phyloP scores from a whole-genome alignment of 2,329 filamentous ascomycete genomes.

The Fusarium keratoplasticum region DNA sequence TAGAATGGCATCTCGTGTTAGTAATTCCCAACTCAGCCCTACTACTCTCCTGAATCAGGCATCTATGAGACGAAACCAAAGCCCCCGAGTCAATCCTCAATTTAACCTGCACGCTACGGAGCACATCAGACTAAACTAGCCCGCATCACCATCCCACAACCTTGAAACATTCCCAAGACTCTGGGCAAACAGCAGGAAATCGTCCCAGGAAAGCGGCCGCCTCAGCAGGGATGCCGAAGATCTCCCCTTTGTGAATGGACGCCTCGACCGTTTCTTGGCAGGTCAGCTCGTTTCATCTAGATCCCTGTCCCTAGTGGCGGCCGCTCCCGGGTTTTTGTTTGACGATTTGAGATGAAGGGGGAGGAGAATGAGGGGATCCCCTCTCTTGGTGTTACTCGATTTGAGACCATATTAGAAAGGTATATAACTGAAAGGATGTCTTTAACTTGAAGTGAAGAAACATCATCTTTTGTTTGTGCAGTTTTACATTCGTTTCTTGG shows the following conservation, averaged over 20 bases:
- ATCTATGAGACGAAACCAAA: background rate
- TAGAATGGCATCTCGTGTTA: slow-evolving; percentile 9
- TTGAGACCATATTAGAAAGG: background rate
- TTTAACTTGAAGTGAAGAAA: background rate
- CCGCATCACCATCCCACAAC: slow-evolving; percentile 4
- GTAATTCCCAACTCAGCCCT: slow-evolving; percentile 11
- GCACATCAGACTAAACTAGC: background rate
- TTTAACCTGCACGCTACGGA: background rate
- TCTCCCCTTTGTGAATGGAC: slow-evolving; percentile 17
- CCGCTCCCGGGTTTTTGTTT: slow-evolving; percentile 28
- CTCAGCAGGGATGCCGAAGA: slow-evolving; percentile 28
- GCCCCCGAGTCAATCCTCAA: background rate
- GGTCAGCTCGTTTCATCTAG: slow-evolving; percentile 33
- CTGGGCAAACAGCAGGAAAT: background rate
- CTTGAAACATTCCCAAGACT: slow-evolving; percentile 27
- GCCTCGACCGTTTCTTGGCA: background rate
- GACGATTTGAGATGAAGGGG: slow-evolving; percentile 38
- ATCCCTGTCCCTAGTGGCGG: slow-evolving; percentile 31
- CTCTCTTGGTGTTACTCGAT: background rate
- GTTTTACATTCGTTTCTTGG: slow-evolving; percentile 24
- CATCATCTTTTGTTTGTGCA: slow-evolving; percentile 1
- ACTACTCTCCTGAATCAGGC: background rate
- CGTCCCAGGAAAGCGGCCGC: slow-evolving; percentile 25
- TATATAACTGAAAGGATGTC: slow-evolving; percentile 15
- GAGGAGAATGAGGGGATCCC: background rate